A percentile compares a stretch with the other conserved stretches of the same genome.
Conservation (phyloP, 352 stramenopile species). For the Elongisporangium anandrum region DNA sequence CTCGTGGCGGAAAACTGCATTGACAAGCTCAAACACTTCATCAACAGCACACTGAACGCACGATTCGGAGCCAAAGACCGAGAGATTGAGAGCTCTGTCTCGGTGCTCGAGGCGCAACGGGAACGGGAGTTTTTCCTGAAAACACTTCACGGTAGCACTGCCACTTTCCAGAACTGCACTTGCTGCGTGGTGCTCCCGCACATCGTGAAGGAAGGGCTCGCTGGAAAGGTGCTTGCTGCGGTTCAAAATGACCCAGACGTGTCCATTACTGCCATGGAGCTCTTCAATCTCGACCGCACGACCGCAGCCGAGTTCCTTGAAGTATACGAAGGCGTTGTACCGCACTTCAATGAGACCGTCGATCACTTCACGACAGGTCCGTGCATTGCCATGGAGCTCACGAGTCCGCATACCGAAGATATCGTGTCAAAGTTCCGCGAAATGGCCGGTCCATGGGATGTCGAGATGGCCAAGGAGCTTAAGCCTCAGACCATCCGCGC, state of each 20-base stretch:
- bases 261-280: slow-evolving; percentile 82
- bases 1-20: slow-evolving; percentile 74
- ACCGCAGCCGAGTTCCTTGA: slow-evolving; percentile 90
- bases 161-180: slow-evolving; percentile 85
- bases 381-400: slow-evolving; percentile 90
- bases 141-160: slow-evolving; percentile 46
- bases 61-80: slow-evolving; percentile 36
- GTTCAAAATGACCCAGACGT: slow-evolving; percentile 72
- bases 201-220: slow-evolving; percentile 82
- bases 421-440: slow-evolving; percentile 74
- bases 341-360: slow-evolving; percentile 87
- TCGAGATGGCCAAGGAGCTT: slow-evolving; percentile 92
- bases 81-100: slow-evolving; percentile 47
- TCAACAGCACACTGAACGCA: slow-evolving; percentile 23
- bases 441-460: slow-evolving; percentile 87
- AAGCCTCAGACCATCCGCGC: slow-evolving; percentile 86
- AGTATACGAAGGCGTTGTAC: slow-evolving; percentile 89
- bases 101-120: slow-evolving; percentile 50
- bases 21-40: slow-evolving; percentile 52
- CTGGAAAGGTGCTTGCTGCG: slow-evolving; percentile 78
- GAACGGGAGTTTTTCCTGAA: slow-evolving; percentile 64
- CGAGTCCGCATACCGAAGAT: slow-evolving; percentile 44
- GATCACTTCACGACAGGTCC: slow-evolving; percentile 87
- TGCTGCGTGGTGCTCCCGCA: slow-evolving; percentile 92
- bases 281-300: slow-evolving; percentile 86